Evolutionary conservation across 148 eudicot genomes (phyloP), one percentile per base, ranked within the genome.

Genomic region (Diospyros kaki): DNA sequence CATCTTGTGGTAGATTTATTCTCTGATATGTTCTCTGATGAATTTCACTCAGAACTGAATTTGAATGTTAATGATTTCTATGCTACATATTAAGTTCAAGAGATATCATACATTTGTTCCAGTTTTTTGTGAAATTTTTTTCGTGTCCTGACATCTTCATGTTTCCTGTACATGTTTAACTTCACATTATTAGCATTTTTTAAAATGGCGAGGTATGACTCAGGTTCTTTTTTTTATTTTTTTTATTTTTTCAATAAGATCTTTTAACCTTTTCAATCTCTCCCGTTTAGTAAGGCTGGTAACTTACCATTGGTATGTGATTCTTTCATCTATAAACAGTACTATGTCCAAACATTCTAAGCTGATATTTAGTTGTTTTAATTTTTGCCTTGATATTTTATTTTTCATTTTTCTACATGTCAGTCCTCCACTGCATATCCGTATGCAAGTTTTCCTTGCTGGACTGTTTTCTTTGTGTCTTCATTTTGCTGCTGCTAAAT

Each of bases 391-490:
- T 48, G 52, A 48, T 48, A 48, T 43, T 40, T 6, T 17, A 15
- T 28, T 43, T 15, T 1, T 51, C 28, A 28, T 28, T 28, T 58
- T 14, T 45, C 54, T 46, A 55, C 28, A 18, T 39, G 10, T 17
- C n/a, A 66, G 39, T 66, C 13, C 2, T 64, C 42, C 71, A 75
- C 62, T 53, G 65, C 42, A 11, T 66, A 53, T 46, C 58, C 15
- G 9, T 54, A 11, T 43, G 48, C 42, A 56, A 43, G 42, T 58
- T 71, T 15, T 56, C 44, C 14, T 45, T 48, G 9, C 14, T 58
- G 75, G 54, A 18, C 54, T 72, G 10, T 73, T 28, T 73, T 5
- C 44, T 7, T 46, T 18, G 66, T 50, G 12, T 59, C 43, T 72
- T 28, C 39, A n/a, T 59, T 44, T 66, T 58, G 17, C 40, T 62